Conservation (phyloP, 257 asterid genomes). For the Thymus mandschuricus region DNA sequence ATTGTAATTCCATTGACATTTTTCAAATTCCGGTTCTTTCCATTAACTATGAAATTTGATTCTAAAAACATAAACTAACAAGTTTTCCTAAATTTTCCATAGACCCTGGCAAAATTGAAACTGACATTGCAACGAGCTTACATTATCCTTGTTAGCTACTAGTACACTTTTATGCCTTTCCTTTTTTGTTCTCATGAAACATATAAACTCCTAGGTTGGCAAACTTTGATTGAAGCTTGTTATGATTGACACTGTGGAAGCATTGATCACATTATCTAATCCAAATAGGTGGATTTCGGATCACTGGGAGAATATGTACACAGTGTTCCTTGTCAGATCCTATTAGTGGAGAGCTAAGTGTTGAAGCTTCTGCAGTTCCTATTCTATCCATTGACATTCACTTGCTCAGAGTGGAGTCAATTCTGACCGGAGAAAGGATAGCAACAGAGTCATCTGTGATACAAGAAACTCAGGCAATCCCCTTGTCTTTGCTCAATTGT, state of each 20-base stretch:
- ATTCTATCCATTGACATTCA: slow-evolving; percentile 78
- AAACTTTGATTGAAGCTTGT: too few relatives aligned
- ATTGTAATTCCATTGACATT: too few relatives aligned
- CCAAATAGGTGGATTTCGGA: slow-evolving; percentile 73
- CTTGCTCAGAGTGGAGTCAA: slow-evolving; percentile 81
- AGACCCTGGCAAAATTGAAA: too few relatives aligned
- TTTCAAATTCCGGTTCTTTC: too few relatives aligned
- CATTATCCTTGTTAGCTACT: too few relatives aligned
- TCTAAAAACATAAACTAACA: too few relatives aligned
- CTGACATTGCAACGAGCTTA: too few relatives aligned
- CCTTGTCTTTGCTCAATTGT: slow-evolving; percentile 25
- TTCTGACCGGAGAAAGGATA: slow-evolving; percentile 78
- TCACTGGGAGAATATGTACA: slow-evolving; percentile 74
- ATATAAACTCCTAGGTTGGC: too few relatives aligned
- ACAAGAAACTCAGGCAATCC: slow-evolving; percentile 86
- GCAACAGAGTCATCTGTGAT: slow-evolving; percentile 73
- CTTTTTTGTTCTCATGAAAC: too few relatives aligned
- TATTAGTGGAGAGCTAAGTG: slow-evolving; percentile 72
- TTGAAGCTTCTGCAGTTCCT: slow-evolving; percentile 74
- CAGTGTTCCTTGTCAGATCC: slow-evolving; percentile 76
- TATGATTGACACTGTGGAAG: not conserved
- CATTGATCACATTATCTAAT: slow-evolving; percentile 27
- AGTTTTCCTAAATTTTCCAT: too few relatives aligned
- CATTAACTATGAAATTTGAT: too few relatives aligned
- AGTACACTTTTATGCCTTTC: too few relatives aligned